Conservation (phyloP, 495 filamentous ascomycete genomes). For the Aspergillus baeticus region DNA sequence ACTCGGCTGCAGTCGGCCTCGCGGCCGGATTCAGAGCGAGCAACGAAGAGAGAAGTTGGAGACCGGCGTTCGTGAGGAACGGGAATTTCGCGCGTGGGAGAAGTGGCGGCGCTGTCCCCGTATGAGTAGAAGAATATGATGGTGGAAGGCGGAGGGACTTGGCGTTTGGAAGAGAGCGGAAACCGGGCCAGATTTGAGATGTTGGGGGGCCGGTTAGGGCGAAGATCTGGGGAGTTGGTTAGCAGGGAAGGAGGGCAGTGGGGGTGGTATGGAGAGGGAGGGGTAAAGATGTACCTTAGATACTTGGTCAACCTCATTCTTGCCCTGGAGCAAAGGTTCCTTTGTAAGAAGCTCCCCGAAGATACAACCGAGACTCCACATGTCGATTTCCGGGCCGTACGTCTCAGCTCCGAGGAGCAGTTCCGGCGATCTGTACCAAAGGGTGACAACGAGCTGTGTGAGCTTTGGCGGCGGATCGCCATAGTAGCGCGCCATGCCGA, state of each 20-base stretch:
- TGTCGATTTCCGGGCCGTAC: conserved; percentile 79
- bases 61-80: conserved; percentile 73
- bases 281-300: conserved; percentile 41
- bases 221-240: conserved; percentile 63
- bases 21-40: conserved; percentile 72
- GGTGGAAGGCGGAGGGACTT: conserved; percentile 76
- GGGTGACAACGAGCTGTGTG: conserved; percentile 91
- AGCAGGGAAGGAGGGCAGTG: conserved; percentile 14
- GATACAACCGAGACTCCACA: conserved; percentile 97
- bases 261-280: background rate
- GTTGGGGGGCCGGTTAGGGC: conserved; percentile 88
- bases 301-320: conserved; percentile 90
- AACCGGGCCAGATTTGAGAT: conserved; percentile 80
- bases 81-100: conserved; percentile 72
- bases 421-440: conserved; percentile 95
- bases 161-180: conserved; percentile 86
- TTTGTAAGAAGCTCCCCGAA: conserved; percentile 88
- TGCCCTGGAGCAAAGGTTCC: conserved; percentile 83
- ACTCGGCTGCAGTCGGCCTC: conserved; percentile 67
- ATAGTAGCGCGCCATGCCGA: conserved; percentile 93
- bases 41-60: conserved; percentile 63
- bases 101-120: conserved; percentile 22
- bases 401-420: conserved; percentile 77
- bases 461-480: conserved; percentile 80
- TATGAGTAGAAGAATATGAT: conserved; percentile 28